phyloP scores from a whole-genome alignment of 1,284 basidiomycete genomes.

The Exobasidium cylindrosporum region DNA sequence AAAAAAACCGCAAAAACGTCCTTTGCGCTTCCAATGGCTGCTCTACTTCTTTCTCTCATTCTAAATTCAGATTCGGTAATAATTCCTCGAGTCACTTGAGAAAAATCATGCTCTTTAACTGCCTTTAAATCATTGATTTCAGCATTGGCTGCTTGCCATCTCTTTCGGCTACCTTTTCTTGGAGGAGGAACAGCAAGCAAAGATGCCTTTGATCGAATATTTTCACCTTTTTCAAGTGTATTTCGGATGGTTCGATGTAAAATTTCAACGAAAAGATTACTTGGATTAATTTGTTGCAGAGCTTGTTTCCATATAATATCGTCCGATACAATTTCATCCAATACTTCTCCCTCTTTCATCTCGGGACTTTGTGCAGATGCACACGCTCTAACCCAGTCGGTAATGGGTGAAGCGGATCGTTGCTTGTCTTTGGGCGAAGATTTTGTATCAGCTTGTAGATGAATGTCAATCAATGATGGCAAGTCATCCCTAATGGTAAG shows the following conservation, averaged over 20 bases:
- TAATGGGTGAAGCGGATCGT: background rate
- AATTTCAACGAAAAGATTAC: background rate
- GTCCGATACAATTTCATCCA: background rate
- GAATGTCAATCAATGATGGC: background rate
- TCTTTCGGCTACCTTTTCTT: slow-evolving; percentile 13
- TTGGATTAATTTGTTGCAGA: slow-evolving; percentile 4
- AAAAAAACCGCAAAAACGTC: slow-evolving; percentile 16
- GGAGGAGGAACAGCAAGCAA: slow-evolving; percentile 14
- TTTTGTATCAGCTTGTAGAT: background rate
- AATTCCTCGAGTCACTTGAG: slow-evolving; percentile 10
- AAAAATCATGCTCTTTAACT: slow-evolving; percentile 10
- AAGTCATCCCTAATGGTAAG: background rate
- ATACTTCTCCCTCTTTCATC: slow-evolving; percentile 3
- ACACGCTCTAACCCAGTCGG: background rate
- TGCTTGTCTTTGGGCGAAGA: background rate
- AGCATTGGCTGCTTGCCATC: slow-evolving; percentile 13
- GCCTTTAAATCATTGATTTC: background rate
- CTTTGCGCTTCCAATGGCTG: slow-evolving; percentile 12
- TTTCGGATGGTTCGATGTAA: background rate
- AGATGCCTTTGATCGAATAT: slow-evolving; percentile 5
- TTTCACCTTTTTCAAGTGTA: slow-evolving; percentile 12
- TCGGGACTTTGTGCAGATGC: background rate
- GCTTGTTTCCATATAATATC: background rate
- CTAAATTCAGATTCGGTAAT: slow-evolving; percentile 18
- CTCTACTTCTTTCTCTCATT: slow-evolving; percentile 13